These are phyloP conservation scores for Pittosporum tobira DNA, from an alignment of 129 eudicot species.

Conservation along the genomic window DNA sequence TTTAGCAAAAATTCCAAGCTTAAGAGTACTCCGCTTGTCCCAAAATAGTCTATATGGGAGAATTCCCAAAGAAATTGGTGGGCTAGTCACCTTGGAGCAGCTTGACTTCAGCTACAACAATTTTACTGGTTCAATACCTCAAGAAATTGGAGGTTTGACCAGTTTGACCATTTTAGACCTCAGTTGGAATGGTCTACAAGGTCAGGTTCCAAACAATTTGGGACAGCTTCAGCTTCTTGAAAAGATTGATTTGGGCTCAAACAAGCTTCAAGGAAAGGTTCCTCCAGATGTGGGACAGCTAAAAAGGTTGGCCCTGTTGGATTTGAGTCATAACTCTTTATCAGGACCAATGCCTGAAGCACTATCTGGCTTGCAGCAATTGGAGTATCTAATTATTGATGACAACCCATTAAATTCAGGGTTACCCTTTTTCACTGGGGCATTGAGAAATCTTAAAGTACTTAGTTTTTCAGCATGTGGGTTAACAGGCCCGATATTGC, in stretches of 20 bases:
- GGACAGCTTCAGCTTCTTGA: constrained; percentile 42
- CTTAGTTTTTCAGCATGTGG: constrained; percentile 60
- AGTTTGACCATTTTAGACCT: constrained; percentile 55
- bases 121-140: constrained; percentile 43
- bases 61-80: constrained; percentile 38
- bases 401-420: constrained; percentile 46
- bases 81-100: constrained; percentile 39
- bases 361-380: constrained; percentile 34
- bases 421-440: constrained; percentile 39
- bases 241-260: constrained; percentile 49
- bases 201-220: constrained; percentile 33
- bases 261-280: constrained; percentile 32
- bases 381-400: constrained; percentile 48
- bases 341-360: constrained; percentile 53
- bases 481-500: constrained; percentile 39
- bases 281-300: constrained; percentile 48
- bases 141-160: constrained; percentile 33
- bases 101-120: constrained; percentile 55
- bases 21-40: constrained; percentile 36
- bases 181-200: constrained; percentile 41
- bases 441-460: constrained; percentile 36
- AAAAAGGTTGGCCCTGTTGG: constrained; percentile 34
- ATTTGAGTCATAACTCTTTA: constrained; percentile 47
- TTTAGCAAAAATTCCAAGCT: constrained; percentile 24
- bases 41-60: constrained; percentile 49